Evolutionary conservation across 1,284 basidiomycete genomes (phyloP), one percentile per base, ranked within the genome.

Genomic region (Hortiboletus rubellus): DNA sequence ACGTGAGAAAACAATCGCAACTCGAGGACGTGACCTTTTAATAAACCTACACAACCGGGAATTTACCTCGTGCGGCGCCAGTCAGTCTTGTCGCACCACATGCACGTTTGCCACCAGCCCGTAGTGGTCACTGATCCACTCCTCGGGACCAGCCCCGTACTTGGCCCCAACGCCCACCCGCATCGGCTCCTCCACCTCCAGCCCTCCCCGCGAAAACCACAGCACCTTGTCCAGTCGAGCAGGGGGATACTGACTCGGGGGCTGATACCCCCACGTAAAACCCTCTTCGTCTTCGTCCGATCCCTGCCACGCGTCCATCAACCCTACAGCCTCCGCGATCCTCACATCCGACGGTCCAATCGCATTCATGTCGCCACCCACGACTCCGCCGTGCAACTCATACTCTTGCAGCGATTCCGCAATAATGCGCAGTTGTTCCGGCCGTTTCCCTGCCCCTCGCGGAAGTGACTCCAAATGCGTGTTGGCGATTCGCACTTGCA

Each of bases 301-400:
- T 7, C 70, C 70, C 58, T 73, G 67, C 83, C 82, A 87, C 42
- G 84, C 82, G 63, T 90, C 87, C 50, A 55, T 51, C 64, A 90
- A 65, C 37, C 81, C 81, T 0, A 79, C 72, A 6, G 75, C 68
- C 38, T 64, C 69, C 15, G 79, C 76, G 34, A 82, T 70, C 27
- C 55, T 60, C 46, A 60, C 60, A 55, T 89, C 87, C 17, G 71
- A 68, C 1, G 72, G 62, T 14, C 71, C 73, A 52, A 89, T 83
- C 45, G 83, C 77, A 62, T 89, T 89, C 84, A 89, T 87, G 62
- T 89, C 87, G 1, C 87, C 87, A 0, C 78, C 79, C 41, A 88
- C 79, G 2, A 90, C 59, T 0, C 86, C 88, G 0, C 82, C 86
- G 30, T 76, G 66, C 14, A 85, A 66, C 0, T 73, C 76, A 17